Conservation (phyloP, 257 asterid species). For the Datura wrightii region DNA sequence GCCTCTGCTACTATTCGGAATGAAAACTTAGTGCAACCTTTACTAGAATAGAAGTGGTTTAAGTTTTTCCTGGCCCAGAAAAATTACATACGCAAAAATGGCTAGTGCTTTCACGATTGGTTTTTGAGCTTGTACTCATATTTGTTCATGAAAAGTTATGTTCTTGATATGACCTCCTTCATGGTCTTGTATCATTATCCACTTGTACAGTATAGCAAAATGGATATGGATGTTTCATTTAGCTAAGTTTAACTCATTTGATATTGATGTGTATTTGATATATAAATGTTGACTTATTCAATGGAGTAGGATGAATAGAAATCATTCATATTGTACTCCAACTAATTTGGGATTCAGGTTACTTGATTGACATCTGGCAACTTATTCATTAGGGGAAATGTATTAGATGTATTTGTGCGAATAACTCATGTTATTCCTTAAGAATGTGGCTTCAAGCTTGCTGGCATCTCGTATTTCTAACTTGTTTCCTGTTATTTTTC, state of each 20-base stretch:
- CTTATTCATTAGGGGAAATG: background rate
- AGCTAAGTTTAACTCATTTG: background rate
- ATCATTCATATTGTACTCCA: background rate
- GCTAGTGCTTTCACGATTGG: background rate
- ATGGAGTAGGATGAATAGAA: background rate
- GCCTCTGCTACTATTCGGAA: background rate
- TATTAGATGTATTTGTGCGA: background rate
- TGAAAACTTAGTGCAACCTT: background rate
- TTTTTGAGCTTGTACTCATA: background rate
- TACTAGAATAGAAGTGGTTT: background rate
- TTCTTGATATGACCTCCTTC: background rate
- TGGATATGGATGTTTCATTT: background rate
- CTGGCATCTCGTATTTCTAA: background rate
- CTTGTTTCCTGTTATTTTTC: background rate
- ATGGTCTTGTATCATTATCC: background rate
- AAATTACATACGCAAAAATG: background rate
- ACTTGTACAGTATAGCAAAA: background rate
- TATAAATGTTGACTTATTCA: slow-evolving; percentile 4
- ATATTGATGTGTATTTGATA: background rate
- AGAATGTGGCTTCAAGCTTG: slow-evolving; percentile 2
- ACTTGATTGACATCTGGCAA: background rate
- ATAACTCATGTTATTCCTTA: background rate
- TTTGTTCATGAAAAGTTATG: background rate
- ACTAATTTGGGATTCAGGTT: background rate
- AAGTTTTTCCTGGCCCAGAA: background rate